phyloP scores from a whole-genome alignment of 2,329 filamentous ascomycete species.

The Calonectria hongkongensis region DNA sequence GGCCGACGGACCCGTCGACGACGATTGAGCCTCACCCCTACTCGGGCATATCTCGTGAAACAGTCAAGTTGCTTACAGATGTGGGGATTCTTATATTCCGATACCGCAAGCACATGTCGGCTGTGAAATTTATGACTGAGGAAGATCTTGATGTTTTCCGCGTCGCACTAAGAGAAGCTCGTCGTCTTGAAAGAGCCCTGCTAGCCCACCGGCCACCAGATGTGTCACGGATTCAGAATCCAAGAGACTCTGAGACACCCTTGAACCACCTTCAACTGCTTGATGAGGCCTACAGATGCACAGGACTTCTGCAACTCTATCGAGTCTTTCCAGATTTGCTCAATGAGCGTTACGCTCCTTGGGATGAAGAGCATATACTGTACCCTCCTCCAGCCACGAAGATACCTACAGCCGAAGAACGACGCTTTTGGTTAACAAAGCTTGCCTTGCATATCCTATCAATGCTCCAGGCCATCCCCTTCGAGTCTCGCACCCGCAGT shows the following conservation, averaged over 20 bases:
- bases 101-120: constrained; percentile 45
- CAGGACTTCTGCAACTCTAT: constrained; percentile 46
- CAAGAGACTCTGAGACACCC: constrained; percentile 38
- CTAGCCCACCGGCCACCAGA: constrained; percentile 34
- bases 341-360: constrained; percentile 42
- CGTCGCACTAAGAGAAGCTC: constrained; percentile 38
- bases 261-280: constrained; percentile 33
- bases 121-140: constrained; percentile 44
- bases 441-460: constrained; percentile 44
- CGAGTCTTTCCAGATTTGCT: constrained; percentile 51
- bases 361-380: constrained; percentile 38
- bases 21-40: constrained; percentile 44
- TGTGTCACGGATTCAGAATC: constrained; percentile 40
- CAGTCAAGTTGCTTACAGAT: constrained; percentile 41
- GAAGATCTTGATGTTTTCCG: constrained; percentile 45
- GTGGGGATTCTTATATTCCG: constrained; percentile 46
- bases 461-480: constrained; percentile 51
- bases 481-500: constrained; percentile 38
- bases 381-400: constrained; percentile 1
- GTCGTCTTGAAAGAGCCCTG: constrained; percentile 43
- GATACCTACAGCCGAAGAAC: constrained; percentile 38
- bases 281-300: constrained; percentile 48
- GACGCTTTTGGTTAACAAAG: constrained; percentile 45
- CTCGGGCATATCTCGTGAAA: constrained; percentile 45
- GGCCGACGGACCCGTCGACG: neutral